Evolutionary conservation across 495 filamentous ascomycete species (phyloP).

Genomic region (Penicillium chermesinum): DNA sequence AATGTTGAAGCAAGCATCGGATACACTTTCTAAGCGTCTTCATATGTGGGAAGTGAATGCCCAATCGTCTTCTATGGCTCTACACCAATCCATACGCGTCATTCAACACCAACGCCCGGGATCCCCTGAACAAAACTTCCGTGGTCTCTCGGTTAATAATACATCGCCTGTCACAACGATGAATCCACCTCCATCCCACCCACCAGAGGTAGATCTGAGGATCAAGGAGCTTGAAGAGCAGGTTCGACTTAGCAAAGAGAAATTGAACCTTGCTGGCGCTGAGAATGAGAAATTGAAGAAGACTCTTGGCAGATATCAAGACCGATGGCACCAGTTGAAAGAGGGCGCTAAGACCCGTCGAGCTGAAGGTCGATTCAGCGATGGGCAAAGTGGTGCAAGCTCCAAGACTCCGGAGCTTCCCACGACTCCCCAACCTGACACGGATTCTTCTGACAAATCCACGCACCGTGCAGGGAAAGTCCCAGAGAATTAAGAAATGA

Average conservation of each 20-base stretch:
- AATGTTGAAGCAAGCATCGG: slow-evolving; percentile 65
- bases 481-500: too few species aligned
- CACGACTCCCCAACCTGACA: slow-evolving; percentile 10
- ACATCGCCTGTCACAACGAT: slow-evolving; percentile 22
- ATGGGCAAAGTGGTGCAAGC: slow-evolving; percentile 8
- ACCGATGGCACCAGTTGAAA: slow-evolving; percentile 81
- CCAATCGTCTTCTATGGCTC: slow-evolving; percentile 71
- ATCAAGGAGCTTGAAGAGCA: slow-evolving; percentile 47
- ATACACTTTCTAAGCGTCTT: slow-evolving; percentile 71
- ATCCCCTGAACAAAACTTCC: slow-evolving; percentile 15
- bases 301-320: slow-evolving; percentile 63
- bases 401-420: slow-evolving; percentile 8
- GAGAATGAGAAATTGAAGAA: slow-evolving; percentile 66
- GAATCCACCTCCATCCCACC: slow-evolving; percentile 17
- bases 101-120: slow-evolving; percentile 49
- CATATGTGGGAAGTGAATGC: slow-evolving; percentile 82
- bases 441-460: slow-evolving; percentile 1
- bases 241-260: slow-evolving; percentile 43
- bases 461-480: neutral
- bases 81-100: slow-evolving; percentile 73
- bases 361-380: slow-evolving; percentile 18
- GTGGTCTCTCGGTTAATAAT: slow-evolving; percentile 24
- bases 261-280: slow-evolving; percentile 52
- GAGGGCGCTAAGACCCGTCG: slow-evolving; percentile 65
- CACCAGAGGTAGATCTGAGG: slow-evolving; percentile 32